These are phyloP conservation scores for Populus tremula DNA, from an alignment of 345 rosid genomes.

Conservation along the genomic window DNA sequence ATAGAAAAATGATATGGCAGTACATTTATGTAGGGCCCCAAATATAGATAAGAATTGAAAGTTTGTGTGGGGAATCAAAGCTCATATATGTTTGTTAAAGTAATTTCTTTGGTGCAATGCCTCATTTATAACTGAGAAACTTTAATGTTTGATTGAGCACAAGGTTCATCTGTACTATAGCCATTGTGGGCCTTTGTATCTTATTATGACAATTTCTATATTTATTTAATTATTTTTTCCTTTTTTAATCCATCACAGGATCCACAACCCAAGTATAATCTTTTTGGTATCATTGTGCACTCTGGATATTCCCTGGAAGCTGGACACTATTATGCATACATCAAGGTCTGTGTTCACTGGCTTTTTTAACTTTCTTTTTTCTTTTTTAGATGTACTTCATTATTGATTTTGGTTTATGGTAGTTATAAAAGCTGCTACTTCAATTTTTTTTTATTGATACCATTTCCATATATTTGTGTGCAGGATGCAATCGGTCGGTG, in stretches of 20 bases:
- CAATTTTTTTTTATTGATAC: constrained; percentile 19
- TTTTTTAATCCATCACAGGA: constrained; percentile 46
- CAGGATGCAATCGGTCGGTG: constrained; percentile 89
- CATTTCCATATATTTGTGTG: constrained; percentile 15
- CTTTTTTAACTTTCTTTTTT: neutral
- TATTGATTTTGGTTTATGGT: neutral
- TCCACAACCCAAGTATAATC: constrained; percentile 76
- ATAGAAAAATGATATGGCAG: neutral
- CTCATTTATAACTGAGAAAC: neutral
- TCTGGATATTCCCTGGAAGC: constrained; percentile 87
- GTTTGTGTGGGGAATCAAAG: neutral
- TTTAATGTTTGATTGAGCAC: neutral
- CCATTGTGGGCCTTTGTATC: neutral
- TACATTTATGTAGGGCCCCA: neutral
- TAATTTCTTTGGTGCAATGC: neutral
- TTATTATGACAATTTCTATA: neutral
- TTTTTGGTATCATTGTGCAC: constrained; percentile 96
- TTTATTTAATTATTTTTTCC: constrained; percentile 3
- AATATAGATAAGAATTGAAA: neutral
- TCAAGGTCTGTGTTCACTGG: constrained; percentile 51
- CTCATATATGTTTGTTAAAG: neutral
- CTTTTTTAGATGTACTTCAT: neutral
- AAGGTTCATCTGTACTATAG: neutral
- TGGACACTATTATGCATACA: constrained; percentile 95
- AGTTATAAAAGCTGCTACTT: constrained; percentile 7